phyloP scores from a whole-genome alignment of 2,329 filamentous ascomycete genomes.

The Arthrobotrys entomopaga region DNA sequence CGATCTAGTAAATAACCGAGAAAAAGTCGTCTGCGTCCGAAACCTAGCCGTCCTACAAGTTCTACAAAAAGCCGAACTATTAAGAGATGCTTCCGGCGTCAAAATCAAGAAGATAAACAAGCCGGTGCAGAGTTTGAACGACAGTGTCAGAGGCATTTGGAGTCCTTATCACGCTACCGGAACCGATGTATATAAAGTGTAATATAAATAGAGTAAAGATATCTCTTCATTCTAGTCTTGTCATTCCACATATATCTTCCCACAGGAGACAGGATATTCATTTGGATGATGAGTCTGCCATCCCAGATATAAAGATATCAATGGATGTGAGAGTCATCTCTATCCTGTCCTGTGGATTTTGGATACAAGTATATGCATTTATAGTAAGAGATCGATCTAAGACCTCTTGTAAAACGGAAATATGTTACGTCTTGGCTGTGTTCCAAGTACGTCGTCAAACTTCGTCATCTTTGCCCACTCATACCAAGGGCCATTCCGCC shows the following conservation, averaged over 20 bases:
- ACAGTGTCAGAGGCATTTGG: slow-evolving; percentile 76
- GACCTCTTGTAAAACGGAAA: too few relatives aligned
- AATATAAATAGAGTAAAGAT: slow-evolving; percentile 18
- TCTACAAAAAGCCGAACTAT: slow-evolving; percentile 77
- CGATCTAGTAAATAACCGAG: slow-evolving; percentile 76
- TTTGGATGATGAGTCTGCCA: too few relatives aligned
- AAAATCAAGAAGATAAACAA: slow-evolving; percentile 74
- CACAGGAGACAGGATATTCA: neutral
- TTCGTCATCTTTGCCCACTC: too few relatives aligned
- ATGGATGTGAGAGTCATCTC: too few relatives aligned
- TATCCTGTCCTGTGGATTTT: too few relatives aligned
- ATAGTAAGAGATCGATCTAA: neutral
- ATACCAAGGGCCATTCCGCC: too few relatives aligned
- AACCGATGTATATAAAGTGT: slow-evolving; percentile 56
- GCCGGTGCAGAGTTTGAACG: slow-evolving; percentile 72
- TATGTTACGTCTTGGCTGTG: too few relatives aligned
- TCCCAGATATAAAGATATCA: too few relatives aligned
- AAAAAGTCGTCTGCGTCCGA: slow-evolving; percentile 86
- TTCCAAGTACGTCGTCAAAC: too few relatives aligned
- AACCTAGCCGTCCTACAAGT: slow-evolving; percentile 85
- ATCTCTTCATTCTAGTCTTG: neutral
- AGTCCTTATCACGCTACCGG: slow-evolving; percentile 72
- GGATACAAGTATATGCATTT: neutral
- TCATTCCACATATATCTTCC: neutral
- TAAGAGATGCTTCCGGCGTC: slow-evolving; percentile 79